Evolutionary conservation across 2,329 filamentous ascomycete genomes (phyloP), one percentile per base, ranked within the genome.

Genomic region (Ploettnerulaceae sp.): DNA sequence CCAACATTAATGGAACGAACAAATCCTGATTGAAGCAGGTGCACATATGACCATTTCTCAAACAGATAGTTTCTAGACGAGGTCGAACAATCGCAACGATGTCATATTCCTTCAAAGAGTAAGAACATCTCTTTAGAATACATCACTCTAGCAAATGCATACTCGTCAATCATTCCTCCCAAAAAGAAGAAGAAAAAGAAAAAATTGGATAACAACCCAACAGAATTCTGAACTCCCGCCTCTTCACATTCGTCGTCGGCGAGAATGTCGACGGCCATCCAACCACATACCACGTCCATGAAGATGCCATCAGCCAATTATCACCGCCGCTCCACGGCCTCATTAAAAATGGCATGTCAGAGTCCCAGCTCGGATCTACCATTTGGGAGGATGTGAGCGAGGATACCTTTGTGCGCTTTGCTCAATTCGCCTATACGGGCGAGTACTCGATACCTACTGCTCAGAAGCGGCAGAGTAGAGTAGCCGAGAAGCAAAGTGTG

Each of bases 361-460:
- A 51, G 15, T 17, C 46, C n/a, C 35, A 40, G 15, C 24, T 15
- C 5, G 46, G 40, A 9, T 32, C 37, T 14, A 35, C 39, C 4
- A 45, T 18, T 31, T 58, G 47, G 54, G 17, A 40, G 3, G 44
- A 56, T 17, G 49, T 56, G 7, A 43, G 40, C 33, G 53, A 52
- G 41, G 45, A 51, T n/a, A 54, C 53, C 1, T 58, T 57, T 35
- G 51, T 47, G 42, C 41, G 45, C 8, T 56, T 58, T 18, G 34
- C 25, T 26, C 55, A 57, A 33, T 54, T 57, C 45, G 56, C 55
- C 17, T 56, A 57, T 49, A 56, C 46, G 7, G 51, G 51, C 5
- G 51, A 58, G 26, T 58, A 57, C 24, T 45, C 49, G 5, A 44
- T 57, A 9, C 49, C 54, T 7, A 35, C 49, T 37, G 38, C 35